phyloP scores from a whole-genome alignment of 1,139 yeast species.

The Nakaseomyces uthaithaninus region DNA sequence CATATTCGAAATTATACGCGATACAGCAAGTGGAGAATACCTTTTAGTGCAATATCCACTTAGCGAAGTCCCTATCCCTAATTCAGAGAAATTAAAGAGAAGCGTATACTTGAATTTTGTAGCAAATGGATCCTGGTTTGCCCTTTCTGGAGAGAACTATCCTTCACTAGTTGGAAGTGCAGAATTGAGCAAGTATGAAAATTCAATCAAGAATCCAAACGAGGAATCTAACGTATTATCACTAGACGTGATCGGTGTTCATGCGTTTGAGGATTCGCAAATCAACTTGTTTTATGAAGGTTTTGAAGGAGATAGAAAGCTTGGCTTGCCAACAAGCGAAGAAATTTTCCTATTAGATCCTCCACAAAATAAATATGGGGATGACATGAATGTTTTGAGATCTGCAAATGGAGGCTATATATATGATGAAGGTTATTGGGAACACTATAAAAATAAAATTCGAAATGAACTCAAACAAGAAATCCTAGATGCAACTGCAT shows the following conservation, averaged over 20 bases:
- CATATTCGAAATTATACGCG: conserved; percentile 31
- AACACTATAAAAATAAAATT: conserved; percentile 6
- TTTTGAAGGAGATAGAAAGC: conserved; percentile 8
- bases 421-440: neutral
- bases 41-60: conserved; percentile 61
- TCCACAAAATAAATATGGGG: neutral
- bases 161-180: conserved; percentile 80
- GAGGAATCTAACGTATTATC: conserved; percentile 11
- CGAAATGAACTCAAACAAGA: conserved; percentile 1
- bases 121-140: conserved; percentile 70
- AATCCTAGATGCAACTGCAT: neutral
- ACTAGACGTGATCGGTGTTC: conserved; percentile 38
- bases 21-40: conserved; percentile 21
- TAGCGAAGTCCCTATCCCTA: conserved; percentile 25
- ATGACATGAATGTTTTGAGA: neutral
- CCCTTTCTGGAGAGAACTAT: conserved; percentile 66
- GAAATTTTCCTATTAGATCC: conserved; percentile 6
- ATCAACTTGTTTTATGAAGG: conserved; percentile 14
- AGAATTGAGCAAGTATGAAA: conserved; percentile 46
- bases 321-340: neutral
- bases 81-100: conserved; percentile 8
- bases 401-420: too few species aligned
- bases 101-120: conserved; percentile 35
- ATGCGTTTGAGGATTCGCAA: conserved; percentile 24
- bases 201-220: conserved; percentile 33